phyloP scores from a whole-genome alignment of 257 asterid species.

The Lycium ferocissimum region DNA sequence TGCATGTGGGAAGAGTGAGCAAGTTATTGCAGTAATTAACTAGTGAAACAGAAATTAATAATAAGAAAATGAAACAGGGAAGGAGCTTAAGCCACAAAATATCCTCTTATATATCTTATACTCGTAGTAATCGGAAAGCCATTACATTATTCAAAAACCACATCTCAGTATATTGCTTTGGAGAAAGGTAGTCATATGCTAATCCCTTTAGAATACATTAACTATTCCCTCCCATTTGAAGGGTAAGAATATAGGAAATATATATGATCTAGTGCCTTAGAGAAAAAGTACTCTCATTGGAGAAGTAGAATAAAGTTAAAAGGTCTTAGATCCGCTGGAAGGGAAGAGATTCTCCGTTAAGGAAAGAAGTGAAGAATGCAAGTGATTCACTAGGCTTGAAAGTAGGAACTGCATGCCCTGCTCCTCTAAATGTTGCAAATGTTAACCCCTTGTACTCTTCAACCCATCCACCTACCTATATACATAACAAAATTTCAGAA shows the following conservation, averaged over 20 bases:
- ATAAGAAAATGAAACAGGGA: background rate
- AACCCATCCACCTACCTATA: slow-evolving; percentile 90
- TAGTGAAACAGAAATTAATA: background rate
- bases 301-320: background rate
- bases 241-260: background rate
- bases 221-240: background rate
- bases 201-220: background rate
- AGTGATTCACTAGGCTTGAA: slow-evolving; percentile 87
- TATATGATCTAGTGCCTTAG: background rate
- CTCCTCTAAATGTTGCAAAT: slow-evolving; percentile 90
- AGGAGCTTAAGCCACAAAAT: background rate
- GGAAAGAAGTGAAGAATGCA: slow-evolving; percentile 74
- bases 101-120: background rate
- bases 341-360: slow-evolving; percentile 70
- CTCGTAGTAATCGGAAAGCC: background rate
- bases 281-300: background rate
- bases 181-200: background rate
- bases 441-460: slow-evolving; percentile 87
- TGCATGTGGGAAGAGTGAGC: background rate
- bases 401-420: slow-evolving; percentile 91
- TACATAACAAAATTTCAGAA: no score
- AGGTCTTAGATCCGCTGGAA: slow-evolving; percentile 38
- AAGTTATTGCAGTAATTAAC: background rate
- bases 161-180: background rate
- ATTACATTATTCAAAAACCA: slow-evolving; percentile 12